Conservation (phyloP, 306 rosid genomes). For the Amphicarpaea edgeworthii region DNA sequence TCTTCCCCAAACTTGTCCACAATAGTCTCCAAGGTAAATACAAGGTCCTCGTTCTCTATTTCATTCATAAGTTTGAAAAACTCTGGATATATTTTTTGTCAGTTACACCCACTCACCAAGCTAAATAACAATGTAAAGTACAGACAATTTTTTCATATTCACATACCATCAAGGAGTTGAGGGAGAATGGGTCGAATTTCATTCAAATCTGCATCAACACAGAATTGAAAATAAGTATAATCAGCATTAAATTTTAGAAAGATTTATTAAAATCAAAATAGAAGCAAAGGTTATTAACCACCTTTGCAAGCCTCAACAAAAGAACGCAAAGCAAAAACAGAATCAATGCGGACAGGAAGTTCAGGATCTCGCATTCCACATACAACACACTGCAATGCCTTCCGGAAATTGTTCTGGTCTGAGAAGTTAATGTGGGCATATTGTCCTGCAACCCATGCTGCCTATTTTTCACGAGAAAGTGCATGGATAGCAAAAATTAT, state of each 20-base stretch:
- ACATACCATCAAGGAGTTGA: constrained; percentile 92
- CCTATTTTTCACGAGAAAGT: constrained; percentile 58
- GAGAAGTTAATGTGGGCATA: constrained; percentile 85
- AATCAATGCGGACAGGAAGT: constrained; percentile 98
- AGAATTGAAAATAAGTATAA: constrained; percentile 13
- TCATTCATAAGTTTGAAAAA: constrained; percentile 97
- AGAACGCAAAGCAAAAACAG: constrained; percentile 93
- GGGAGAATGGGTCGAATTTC: constrained; percentile 95
- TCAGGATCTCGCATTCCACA: constrained; percentile 90
- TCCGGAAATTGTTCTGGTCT: constrained; percentile 85
- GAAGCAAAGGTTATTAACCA: constrained; percentile 33
- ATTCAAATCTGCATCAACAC: constrained; percentile 72
- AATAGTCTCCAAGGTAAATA: constrained; percentile 94
- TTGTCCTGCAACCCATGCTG: constrained; percentile 99
- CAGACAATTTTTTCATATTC: constrained; percentile 28
- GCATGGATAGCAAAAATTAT: constrained; percentile 7
- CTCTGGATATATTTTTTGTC: constrained; percentile 57
- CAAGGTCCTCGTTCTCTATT: constrained; percentile 98
- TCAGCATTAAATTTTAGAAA: neutral
- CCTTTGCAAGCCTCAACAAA: constrained; percentile 96
- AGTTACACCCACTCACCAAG: constrained; percentile 36
- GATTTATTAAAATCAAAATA: constrained; percentile 23
- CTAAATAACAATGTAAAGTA: constrained; percentile 16
- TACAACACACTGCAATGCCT: constrained; percentile 89
- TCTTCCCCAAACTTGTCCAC: constrained; percentile 99